Evolutionary conservation across 1,284 basidiomycete species (phyloP), one percentile per base, ranked within the genome.

Genomic region (Cutaneotrichosporon sp.): DNA sequence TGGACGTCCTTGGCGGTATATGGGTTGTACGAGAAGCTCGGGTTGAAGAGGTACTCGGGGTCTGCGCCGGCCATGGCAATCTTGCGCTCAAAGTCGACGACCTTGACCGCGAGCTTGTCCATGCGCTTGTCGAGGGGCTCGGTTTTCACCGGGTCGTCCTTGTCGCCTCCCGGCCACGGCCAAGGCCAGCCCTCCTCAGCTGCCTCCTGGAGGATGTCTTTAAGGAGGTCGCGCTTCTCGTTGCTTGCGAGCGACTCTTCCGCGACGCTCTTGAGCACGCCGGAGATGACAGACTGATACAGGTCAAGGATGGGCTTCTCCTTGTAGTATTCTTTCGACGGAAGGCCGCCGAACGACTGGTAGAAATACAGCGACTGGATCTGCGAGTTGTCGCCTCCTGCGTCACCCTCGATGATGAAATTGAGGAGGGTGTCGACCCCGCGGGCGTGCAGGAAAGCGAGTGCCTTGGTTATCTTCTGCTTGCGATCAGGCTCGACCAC

Each of bases 291-390:
- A 51, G 83, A 82, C 67, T 85, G 83, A 80, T 97, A 97, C 13
- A 90, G 80, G 30, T 86, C 84, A 26, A 88, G 78, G 55, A 92
- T 86, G 0, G 83, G 82, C 61, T 88, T 82, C 66, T 98, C 95
- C 56, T 90, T 85, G 77, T 93, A 98, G 79, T 98, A 97, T 81
- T 95, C 91, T 88, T 95, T 93, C 50, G 93, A 88, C 1, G 95
- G 95, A 14, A 98, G 86, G 36, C 93, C 92, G 8, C 97, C 84
- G 11, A 83, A 85, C 8, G 90, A 86, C 74, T 98, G 95, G 69
- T 85, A 88, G 73, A 98, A 87, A 88, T 89, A 93, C 18, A 95
- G 84, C 0, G 87, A 86, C 86, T 96, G 92, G 53, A 85, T 81
- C 70, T 94, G 90, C 0, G 96, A 93, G 74, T 97, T 91, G n/a